Conservation (phyloP, 495 filamentous ascomycete genomes). For the Xylaria flabelliformis region DNA sequence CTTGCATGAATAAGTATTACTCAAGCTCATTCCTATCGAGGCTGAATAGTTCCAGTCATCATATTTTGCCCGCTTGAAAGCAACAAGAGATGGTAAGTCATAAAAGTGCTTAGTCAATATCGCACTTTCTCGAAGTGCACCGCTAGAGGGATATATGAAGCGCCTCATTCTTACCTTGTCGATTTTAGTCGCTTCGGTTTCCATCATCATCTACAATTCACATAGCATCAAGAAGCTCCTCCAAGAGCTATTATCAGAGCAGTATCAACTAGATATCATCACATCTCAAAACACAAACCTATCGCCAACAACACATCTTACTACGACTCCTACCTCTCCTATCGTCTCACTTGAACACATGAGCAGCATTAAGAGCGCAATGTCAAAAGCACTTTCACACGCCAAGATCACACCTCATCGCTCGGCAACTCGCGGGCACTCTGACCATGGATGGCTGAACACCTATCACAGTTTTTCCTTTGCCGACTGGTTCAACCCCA, state of each 20-base stretch:
- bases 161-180: slow-evolving; percentile 28
- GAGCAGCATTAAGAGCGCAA: slow-evolving; percentile 47
- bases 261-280: neutral
- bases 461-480: slow-evolving; percentile 85
- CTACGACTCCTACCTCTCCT: neutral
- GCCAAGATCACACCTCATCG: slow-evolving; percentile 68
- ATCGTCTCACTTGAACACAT: slow-evolving; percentile 21
- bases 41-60: neutral
- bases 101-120: neutral
- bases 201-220: slow-evolving; percentile 35
- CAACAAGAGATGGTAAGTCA: neutral
- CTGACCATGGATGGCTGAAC: slow-evolving; percentile 84
- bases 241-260: slow-evolving; percentile 14
- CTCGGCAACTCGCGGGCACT: slow-evolving; percentile 69
- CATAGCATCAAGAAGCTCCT: slow-evolving; percentile 27
- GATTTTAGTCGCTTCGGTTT: slow-evolving; percentile 29
- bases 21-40: slow-evolving; percentile 16
- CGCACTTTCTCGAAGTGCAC: slow-evolving; percentile 12
- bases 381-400: slow-evolving; percentile 64
- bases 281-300: slow-evolving; percentile 27
- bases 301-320: slow-evolving; percentile 8
- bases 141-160: slow-evolving; percentile 32
- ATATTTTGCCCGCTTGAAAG: neutral
- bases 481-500: slow-evolving; percentile 72
- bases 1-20: slow-evolving; percentile 32